Evolutionary conservation across 1,284 basidiomycete species (phyloP), one percentile per base, ranked within the genome.

Genomic region (Papiliotrema fonsecae): DNA sequence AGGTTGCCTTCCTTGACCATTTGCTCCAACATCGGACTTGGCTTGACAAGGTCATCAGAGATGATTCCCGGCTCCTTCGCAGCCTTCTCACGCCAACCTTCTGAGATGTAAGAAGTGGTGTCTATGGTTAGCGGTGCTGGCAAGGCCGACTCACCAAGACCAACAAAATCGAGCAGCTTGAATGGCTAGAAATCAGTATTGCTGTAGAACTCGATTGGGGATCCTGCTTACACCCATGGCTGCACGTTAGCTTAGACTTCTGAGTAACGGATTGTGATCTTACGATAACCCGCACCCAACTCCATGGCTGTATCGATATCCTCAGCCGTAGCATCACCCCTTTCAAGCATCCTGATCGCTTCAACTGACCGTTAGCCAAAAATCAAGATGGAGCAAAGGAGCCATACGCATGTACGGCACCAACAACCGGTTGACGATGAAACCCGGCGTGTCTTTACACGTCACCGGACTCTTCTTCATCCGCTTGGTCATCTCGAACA

Each of bases 291-390:
- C 14, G 79, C 79, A 26, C 80, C 80, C 24, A 81, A 73, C 67
- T 80, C 79, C 80, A 81, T 81, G 31, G 79, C 80, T 11, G 71
- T 76, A 64, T 81, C 80, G 49, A 81, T 75, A 64, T 81, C 80
- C 65, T 79, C 74, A 13, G 77, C 66, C 9, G 77, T 75, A 0
- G 79, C 80, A 46, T 81, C 80, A 14, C 79, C 79, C 27, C 80
- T 73, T 63, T 81, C 79, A 19, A 79, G 72, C 74, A 81, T 78
- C 31, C 78, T 67, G 47, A 80, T 77, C 1, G 79, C 77, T 63
- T 81, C 80, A 53, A 80, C 76, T 74, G 31, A 19, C 32, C 18
- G 22, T 50, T 47, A 58, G 49, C 41, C 31, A 24, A 37, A 22
- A 25, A 6, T 16, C 26, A 14, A 51, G 19, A 22, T 13, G 22